Evolutionary conservation across 2,329 filamentous ascomycete genomes (phyloP).

Genomic region (Mariannaea sp.): DNA sequence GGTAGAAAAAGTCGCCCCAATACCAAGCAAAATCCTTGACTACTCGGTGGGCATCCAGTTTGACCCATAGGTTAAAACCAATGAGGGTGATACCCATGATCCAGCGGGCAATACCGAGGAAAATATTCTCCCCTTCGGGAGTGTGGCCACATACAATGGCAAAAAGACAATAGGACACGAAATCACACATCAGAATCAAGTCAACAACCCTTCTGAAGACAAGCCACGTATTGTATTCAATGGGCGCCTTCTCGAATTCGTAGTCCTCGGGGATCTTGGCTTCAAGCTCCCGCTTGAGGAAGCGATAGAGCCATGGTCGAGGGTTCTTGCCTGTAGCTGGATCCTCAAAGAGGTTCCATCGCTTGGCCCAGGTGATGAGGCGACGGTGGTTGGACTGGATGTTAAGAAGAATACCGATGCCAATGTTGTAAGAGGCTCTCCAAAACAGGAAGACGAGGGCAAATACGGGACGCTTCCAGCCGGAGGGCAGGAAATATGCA

Average conservation of each 20-base stretch:
- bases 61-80: slow-evolving; percentile 97
- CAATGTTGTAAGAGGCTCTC: slow-evolving; percentile 89
- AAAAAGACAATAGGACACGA: slow-evolving; percentile 95
- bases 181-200: slow-evolving; percentile 98
- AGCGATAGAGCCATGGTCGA: slow-evolving; percentile 77
- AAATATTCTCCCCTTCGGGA: slow-evolving; percentile 71
- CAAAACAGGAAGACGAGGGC: slow-evolving; percentile 88
- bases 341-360: slow-evolving; percentile 83
- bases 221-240: slow-evolving; percentile 99
- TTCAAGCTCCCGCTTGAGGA: slow-evolving; percentile 89
- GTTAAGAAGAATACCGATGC: slow-evolving; percentile 87
- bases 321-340: slow-evolving; percentile 82
- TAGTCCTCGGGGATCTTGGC: slow-evolving; percentile 95
- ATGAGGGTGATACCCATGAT: slow-evolving; percentile 75
- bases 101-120: slow-evolving; percentile 79
- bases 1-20: slow-evolving; percentile 99
- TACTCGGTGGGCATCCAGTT: slow-evolving; percentile 94
- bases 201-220: slow-evolving; percentile 95
- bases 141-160: slow-evolving; percentile 83
- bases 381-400: slow-evolving; percentile 88
- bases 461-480: slow-evolving; percentile 75
- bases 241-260: slow-evolving; percentile 85
- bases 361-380: slow-evolving; percentile 85
- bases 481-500: slow-evolving; percentile 73
- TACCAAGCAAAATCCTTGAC: slow-evolving; percentile 99